These are phyloP conservation scores for Cucurbita pepo DNA, from an alignment of 306 rosid species.

Conservation along the genomic window DNA sequence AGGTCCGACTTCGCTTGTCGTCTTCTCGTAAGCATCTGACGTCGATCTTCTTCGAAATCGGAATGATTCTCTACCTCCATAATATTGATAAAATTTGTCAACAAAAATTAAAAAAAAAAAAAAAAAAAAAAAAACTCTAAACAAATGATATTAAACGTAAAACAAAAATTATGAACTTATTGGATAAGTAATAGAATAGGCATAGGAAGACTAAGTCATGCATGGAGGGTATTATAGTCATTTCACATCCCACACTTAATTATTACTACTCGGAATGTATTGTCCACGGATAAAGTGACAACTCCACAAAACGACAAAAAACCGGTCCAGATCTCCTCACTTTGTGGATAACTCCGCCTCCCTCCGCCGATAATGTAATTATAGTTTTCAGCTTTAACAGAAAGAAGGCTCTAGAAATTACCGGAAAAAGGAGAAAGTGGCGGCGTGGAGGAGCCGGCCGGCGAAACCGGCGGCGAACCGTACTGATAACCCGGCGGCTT, in stretches of 20 bases:
- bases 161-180: too few species aligned
- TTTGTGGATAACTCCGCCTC: neutral
- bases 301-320: neutral
- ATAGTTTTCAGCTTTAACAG: too few species aligned
- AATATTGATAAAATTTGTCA: neutral
- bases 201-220: too few species aligned
- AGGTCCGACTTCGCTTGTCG: neutral
- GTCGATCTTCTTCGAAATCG: constrained; percentile 7
- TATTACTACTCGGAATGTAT: neutral
- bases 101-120: too few species aligned
- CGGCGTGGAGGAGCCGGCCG: constrained; percentile 53
- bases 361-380: too few species aligned
- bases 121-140: neutral
- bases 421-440: constrained; percentile 82
- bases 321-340: neutral
- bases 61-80: constrained; percentile 8
- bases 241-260: neutral
- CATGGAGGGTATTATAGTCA: neutral
- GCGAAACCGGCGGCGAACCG: constrained; percentile 65
- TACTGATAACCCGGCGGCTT: constrained; percentile 57
- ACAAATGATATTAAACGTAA: neutral
- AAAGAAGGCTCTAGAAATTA: constrained; percentile 7
- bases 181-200: too few species aligned
- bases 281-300: neutral
- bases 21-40: neutral